phyloP scores from a whole-genome alignment of 495 filamentous ascomycete genomes.

The Hyaloscypha finlandica region DNA sequence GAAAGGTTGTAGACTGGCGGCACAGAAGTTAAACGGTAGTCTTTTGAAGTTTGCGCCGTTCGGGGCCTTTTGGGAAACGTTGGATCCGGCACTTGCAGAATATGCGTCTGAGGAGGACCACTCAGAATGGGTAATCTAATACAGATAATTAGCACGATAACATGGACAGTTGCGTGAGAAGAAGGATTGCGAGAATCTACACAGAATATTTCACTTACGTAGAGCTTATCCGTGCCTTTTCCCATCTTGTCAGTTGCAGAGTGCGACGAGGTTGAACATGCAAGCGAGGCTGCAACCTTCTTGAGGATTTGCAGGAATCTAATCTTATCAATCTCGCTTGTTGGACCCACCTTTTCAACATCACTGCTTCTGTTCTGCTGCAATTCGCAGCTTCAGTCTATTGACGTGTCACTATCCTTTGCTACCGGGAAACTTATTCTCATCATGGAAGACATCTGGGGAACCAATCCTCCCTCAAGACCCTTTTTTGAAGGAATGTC shows the following conservation, averaged over 20 bases:
- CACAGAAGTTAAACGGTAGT: constrained; percentile 97
- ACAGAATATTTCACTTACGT: constrained; percentile 49
- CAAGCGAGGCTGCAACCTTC: neutral
- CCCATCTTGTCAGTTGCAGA: constrained; percentile 23
- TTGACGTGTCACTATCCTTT: neutral
- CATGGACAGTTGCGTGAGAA: constrained; percentile 11
- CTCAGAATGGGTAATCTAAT: constrained; percentile 87
- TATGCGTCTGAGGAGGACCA: constrained; percentile 91
- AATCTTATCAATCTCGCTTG: constrained; percentile 1
- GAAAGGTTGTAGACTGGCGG: constrained; percentile 91
- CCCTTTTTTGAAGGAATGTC: no score
- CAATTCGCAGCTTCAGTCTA: neutral
- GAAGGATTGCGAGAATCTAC: neutral
- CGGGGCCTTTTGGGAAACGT: constrained; percentile 56
- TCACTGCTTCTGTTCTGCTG: neutral
- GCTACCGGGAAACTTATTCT: neutral
- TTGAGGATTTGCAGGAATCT: neutral
- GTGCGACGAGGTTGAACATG: neutral
- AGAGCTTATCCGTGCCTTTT: constrained; percentile 68
- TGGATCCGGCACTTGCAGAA: constrained; percentile 72
- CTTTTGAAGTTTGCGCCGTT: constrained; percentile 74
- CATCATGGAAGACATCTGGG: neutral
- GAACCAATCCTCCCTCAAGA: neutral
- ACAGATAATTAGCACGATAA: neutral
- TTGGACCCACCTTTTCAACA: neutral